Evolutionary conservation across 2,329 filamentous ascomycete species (phyloP), one percentile per base, ranked within the genome.

Genomic region (Aureobasidium sp.): DNA sequence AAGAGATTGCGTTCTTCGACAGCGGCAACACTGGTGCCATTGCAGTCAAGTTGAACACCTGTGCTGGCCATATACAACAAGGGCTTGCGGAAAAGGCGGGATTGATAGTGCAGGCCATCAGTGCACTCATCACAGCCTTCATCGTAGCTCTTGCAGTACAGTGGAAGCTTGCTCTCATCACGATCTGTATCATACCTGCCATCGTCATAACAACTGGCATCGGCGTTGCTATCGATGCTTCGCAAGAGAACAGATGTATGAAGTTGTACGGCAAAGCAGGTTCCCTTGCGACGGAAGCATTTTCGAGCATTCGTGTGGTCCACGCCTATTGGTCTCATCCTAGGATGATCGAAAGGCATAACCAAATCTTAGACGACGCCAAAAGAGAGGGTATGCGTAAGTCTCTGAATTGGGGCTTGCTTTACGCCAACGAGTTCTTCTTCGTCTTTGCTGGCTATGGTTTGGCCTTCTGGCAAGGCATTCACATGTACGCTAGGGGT

Each of bases 51-150:
- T 79, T 90, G 47, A 85, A 85, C 67, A 78, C 79, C 56, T 85
- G 89, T 67, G 85, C 89, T 37, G 81, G 86, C 62, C 81, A 82
- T 1, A 83, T 90, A 58, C 86, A 87, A 67, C 80, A 81, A 0
- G 87, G 87, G 17, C 88, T 86, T 0, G 86, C 84, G 1, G 87
- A 89, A 72, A 90, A 90, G 70, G 85, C 88, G 17, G 86, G 86
- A 52, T 81, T 88, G 36, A 80, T 82, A 65, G 77, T 89, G 3
- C 79, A 81, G 27, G 84, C 80, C 49, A 72, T 83, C 11, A 84
- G 84, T 2, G 89, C 88, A 70, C 88, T 89, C 68, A 69, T 88
- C 57, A 84, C 86, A 0, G 83, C 86, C 2, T 89, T 87, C 65
- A 27, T 55, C 12, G 52, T 55, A 5, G 77, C 86, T 5, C 82